These are phyloP conservation scores for Trichophyton simii DNA, from an alignment of 2,329 filamentous ascomycete species.

Conservation along the genomic window DNA sequence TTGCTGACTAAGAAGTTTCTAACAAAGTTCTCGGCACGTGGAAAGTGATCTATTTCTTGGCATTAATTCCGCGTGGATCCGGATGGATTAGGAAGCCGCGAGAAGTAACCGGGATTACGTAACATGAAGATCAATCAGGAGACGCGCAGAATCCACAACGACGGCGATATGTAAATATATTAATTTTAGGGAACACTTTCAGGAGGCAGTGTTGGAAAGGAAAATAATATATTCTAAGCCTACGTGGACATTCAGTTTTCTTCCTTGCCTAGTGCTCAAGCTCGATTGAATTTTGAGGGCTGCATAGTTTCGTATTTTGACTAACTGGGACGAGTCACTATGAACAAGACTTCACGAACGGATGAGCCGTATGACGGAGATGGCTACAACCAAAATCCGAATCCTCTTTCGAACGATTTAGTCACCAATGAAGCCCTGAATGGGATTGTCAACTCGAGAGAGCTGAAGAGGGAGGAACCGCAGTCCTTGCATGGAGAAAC, in stretches of 20 bases:
- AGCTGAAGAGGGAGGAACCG: slow-evolving; percentile 35
- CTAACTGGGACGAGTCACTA: background rate
- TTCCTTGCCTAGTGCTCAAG: too few species aligned
- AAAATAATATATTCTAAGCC: too few species aligned
- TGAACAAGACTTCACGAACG: slow-evolving; percentile 52
- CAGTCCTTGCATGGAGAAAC: slow-evolving; percentile 3
- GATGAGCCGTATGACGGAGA: slow-evolving; percentile 43
- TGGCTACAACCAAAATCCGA: slow-evolving; percentile 51
- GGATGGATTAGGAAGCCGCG: slow-evolving; percentile 1
- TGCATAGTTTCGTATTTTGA: too few species aligned
- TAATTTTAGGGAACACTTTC: background rate
- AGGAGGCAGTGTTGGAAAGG: background rate
- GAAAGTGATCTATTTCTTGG: background rate
- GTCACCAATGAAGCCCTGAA: slow-evolving; percentile 52
- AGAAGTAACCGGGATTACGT: background rate
- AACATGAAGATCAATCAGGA: background rate
- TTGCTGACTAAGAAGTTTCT: background rate
- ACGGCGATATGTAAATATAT: background rate
- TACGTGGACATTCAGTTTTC: too few species aligned
- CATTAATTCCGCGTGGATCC: background rate
- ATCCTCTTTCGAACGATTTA: slow-evolving; percentile 44
- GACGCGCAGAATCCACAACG: background rate
- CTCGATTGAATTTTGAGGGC: too few species aligned
- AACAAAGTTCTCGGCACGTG: background rate
- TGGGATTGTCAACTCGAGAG: slow-evolving; percentile 46